Base-by-base conservation (phyloP, 2,329 filamentous ascomycete species). In the Xylaria sp. region DNA sequence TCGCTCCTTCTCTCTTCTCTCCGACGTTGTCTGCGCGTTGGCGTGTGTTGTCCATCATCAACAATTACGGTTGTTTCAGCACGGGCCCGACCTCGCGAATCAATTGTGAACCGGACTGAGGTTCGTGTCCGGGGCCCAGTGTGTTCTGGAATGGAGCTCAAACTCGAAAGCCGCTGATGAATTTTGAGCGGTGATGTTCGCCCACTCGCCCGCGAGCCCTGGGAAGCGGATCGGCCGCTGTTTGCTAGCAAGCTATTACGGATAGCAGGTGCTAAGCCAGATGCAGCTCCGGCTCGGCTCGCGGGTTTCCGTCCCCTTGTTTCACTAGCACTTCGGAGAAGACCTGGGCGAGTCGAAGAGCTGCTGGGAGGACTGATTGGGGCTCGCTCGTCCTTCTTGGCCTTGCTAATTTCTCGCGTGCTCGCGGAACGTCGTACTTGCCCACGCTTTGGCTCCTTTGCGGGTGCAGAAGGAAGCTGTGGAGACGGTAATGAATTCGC, bases 101-200 rank as follows among this genome's bases (percentile, higher is more conserved):
- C 88, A 69, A 91, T 89, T 17, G 84, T 88, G 69, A 91, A 89
- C 72, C 86, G 88, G 6, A 90, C 87, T 50, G 88, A 85, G 0
- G 87, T 85, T 48, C 86, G 82, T 45, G 83, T 82, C 59, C 82
- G 80, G 1, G 83, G 79, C 1, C 80, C 79, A 1, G 80, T 75
- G 11, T 82, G 78, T 74, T 90, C 89, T 0, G 88, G 87, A 34
- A 90, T 90, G 0, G 88, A 88, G 0, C 82, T 84, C 12, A 89
- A 78, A 62, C 84, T 84, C 2, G 85, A 82, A 6, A 88, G 76
- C 12, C 85, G 83, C 54, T 85, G 81, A 65, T 86, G 83, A 45
- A 79, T 79, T 72, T 88, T 89, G n/a, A 85, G 75, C 1, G 87
- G 86, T 3, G 86, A 88, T 62, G 79, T 77, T 61, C 86, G 82